Conservation (phyloP, 2,329 filamentous ascomycete species). For the Fusarium oligoseptatum region DNA sequence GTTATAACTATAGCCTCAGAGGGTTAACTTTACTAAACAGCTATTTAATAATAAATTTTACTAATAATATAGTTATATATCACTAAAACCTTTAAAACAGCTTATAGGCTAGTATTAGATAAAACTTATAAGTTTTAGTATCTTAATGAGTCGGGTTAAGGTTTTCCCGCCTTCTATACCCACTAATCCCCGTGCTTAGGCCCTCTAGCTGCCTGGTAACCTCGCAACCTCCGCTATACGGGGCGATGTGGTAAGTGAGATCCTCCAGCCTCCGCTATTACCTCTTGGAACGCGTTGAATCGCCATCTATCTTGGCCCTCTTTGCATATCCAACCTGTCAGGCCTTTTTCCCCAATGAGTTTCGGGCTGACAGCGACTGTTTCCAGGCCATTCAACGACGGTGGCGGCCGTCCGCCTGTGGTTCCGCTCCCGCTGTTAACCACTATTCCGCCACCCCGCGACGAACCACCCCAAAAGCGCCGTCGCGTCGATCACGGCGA, state of each 20-base stretch:
- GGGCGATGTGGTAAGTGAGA: conserved; percentile 42
- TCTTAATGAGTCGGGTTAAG: conserved; percentile 6
- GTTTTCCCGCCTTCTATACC: conserved; percentile 17
- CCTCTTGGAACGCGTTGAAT: conserved; percentile 7
- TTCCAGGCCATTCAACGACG: conserved; percentile 48
- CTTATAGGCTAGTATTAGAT: neutral
- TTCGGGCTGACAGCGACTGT: conserved; percentile 45
- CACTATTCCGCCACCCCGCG: conserved; percentile 15
- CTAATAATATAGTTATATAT: neutral
- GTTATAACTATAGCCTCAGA: neutral
- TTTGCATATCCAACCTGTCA: neutral
- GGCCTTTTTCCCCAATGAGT: conserved; percentile 41
- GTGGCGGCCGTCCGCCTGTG: conserved; percentile 34
- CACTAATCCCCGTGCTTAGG: conserved; percentile 16
- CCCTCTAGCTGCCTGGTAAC: conserved; percentile 17
- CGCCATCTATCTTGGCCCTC: conserved; percentile 4
- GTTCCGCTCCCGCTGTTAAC: conserved; percentile 18
- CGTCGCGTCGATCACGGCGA: conserved; percentile 45
- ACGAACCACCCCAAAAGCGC: conserved; percentile 50
- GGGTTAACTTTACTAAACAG: neutral
- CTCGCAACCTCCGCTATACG: conserved; percentile 22
- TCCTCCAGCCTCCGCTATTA: conserved; percentile 4
- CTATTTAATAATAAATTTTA: neutral
- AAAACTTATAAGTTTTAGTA: neutral
- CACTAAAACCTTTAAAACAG: neutral